Percentiles rank a stretch among this genome's conserved stretches.
Conservation (phyloP, 768 basidiomycete species). For the Crucibulum laeve region DNA sequence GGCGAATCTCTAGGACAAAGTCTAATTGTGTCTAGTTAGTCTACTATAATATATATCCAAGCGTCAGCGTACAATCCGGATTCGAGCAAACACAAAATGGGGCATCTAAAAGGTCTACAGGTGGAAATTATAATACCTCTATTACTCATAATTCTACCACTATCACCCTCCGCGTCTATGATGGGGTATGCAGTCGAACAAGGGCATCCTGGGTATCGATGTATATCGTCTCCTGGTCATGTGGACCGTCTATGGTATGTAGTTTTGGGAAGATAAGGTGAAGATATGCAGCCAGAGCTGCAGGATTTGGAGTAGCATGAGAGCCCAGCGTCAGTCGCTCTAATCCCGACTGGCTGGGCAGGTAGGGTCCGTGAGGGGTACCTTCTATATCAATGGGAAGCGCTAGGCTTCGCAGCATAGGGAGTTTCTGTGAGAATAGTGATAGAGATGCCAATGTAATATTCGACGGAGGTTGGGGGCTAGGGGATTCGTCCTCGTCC, state of each 20-base stretch:
- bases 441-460: constrained; percentile 23
- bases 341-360: constrained; percentile 20
- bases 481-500: constrained; percentile 15
- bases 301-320: constrained; percentile 20
- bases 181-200: too few relatives aligned
- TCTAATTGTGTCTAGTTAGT: too few relatives aligned
- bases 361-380: constrained; percentile 2
- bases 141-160: too few relatives aligned
- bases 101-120: too few relatives aligned
- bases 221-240: constrained; percentile 27
- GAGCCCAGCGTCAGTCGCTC: constrained; percentile 29
- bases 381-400: constrained; percentile 21
- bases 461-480: constrained; percentile 9
- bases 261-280: constrained; percentile 35
- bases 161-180: too few relatives aligned
- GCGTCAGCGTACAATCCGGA: too few relatives aligned
- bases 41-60: too few relatives aligned
- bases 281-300: constrained; percentile 22
- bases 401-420: constrained; percentile 23
- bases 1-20: too few relatives aligned
- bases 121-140: too few relatives aligned
- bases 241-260: constrained; percentile 27
- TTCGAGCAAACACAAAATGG: too few relatives aligned
- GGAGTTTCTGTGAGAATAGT: constrained; percentile 18
- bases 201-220: constrained; percentile 4